Base-by-base conservation (phyloP, 192 early-diverging fungal genomes). In the Kappamyces sp. region DNA sequence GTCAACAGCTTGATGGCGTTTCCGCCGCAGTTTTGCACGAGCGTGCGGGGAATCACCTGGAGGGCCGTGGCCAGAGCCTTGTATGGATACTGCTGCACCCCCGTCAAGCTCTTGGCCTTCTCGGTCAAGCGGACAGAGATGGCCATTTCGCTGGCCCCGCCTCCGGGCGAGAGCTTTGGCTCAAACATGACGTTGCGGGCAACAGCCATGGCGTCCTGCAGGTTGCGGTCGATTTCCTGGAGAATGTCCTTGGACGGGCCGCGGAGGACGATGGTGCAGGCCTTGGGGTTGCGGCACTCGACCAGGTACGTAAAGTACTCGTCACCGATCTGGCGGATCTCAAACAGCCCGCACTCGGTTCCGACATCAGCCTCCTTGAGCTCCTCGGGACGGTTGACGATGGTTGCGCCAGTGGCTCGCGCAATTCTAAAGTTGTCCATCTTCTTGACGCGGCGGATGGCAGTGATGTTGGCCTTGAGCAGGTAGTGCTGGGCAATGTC, bases 341-440 rank as follows among this genome's bases (percentile, higher is more conserved):
- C 74, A 67, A 98, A 99, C 32, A 91, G 75, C 35, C 96, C 96
- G 67, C 96, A 99, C 45, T 75, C 69, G 45, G 90, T 93, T 53
- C 96, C 96, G 34, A 99, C 91, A 71, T 99, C 96, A 36, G 78
- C 66, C 61, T 92, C 92, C 76, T 94, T 94, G 48, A 99, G 83
- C 71, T 99, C 96, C 65, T 98, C 96, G 1, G 93, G 88, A 32
- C 89, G 84, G 73, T 91, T 95, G 55, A 97, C 92, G 62, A 99
- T 96, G 8, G 86, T 92, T 22, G 96, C 96, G 0, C 96, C 96
- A 12, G 87, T 87, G 63, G 96, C 96, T 62, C 96, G 91, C 15
- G 96, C 87, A 77, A 99, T 94, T 64, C 96, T 90, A 83, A 96
- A 90, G 77, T 99, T 99, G 72, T 99, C 96, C 7, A 91, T 94